Percentiles rank a stretch among this genome's conserved stretches.
phyloP scores from a whole-genome alignment of 2,329 filamentous ascomycete species.

The Gnomoniopsis sp. region DNA sequence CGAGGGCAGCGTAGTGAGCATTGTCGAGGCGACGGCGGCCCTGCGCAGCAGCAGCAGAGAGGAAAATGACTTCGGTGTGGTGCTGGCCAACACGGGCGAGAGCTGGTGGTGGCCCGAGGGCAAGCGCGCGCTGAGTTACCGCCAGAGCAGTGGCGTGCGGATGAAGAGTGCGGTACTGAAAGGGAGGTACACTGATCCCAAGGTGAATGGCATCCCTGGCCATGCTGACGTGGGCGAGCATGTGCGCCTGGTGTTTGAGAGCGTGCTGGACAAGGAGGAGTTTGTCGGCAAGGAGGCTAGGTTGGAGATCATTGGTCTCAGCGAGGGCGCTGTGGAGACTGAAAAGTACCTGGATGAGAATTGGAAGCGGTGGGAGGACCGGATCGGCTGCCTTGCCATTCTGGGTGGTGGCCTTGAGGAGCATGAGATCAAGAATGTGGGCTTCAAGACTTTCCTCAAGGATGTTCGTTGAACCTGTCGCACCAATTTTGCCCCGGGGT shows the following conservation, averaged over 20 bases:
- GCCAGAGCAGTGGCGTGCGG: constrained; percentile 56
- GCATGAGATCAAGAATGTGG: constrained; percentile 37
- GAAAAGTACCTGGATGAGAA: constrained; percentile 55
- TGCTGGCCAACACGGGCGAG: constrained; percentile 78
- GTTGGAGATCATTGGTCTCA: constrained; percentile 69
- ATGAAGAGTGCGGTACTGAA: constrained; percentile 60
- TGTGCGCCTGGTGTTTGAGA: constrained; percentile 62
- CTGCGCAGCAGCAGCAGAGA: constrained; percentile 32
- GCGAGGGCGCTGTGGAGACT: constrained; percentile 59
- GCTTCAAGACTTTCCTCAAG: constrained; percentile 47
- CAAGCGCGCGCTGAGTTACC: constrained; percentile 55
- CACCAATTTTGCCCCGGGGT: no score
- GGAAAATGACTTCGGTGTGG: constrained; percentile 50
- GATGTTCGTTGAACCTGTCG: constrained; percentile 39
- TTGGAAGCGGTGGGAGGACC: constrained; percentile 42
- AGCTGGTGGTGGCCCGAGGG: constrained; percentile 70
- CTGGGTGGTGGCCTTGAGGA: constrained; percentile 44
- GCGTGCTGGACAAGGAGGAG: constrained; percentile 47
- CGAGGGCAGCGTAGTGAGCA: constrained; percentile 65
- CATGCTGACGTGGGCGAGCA: constrained; percentile 60
- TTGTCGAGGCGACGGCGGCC: constrained; percentile 47
- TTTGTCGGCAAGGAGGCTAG: constrained; percentile 46
- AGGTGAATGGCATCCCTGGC: constrained; percentile 59
- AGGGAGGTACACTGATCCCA: constrained; percentile 46
- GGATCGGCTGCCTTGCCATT: constrained; percentile 46